Percentiles rank a stretch among this genome's conserved stretches.
These are phyloP conservation scores for Paramecium sonneborni DNA, from an alignment of 73 alveolate species.

Conservation along the genomic window DNA sequence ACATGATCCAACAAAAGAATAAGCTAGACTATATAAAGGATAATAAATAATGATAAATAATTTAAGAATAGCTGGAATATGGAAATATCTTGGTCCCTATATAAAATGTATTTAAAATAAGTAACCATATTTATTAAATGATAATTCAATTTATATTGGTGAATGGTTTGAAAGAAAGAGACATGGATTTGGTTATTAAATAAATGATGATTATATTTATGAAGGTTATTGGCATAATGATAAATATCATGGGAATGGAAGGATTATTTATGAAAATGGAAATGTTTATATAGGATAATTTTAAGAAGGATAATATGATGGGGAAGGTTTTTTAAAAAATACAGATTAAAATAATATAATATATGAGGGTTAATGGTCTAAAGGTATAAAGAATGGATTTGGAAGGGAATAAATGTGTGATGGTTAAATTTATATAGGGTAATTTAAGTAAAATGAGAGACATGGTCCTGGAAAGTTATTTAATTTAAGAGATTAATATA, in stretches of 20 bases:
- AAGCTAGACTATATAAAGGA: neutral
- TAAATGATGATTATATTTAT: conserved; percentile 78
- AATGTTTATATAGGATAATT: conserved; percentile 78
- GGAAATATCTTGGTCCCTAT: conserved; percentile 30
- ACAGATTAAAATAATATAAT: neutral
- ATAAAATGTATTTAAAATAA: neutral
- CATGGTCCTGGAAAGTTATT: conserved; percentile 56
- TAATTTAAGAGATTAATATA: conserved; percentile 61
- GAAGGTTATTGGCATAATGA: conserved; percentile 93
- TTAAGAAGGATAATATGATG: conserved; percentile 59
- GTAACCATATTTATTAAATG: neutral
- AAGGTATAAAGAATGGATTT: conserved; percentile 14
- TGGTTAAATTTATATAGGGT: neutral
- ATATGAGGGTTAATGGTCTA: conserved; percentile 42
- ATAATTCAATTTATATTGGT: conserved; percentile 26
- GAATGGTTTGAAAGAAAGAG: neutral
- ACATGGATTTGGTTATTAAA: neutral
- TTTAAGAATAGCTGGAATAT: neutral
- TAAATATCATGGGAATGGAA: conserved; percentile 86
- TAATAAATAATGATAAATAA: neutral
- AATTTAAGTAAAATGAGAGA: neutral
- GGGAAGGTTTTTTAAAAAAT: conserved; percentile 50
- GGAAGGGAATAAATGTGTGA: conserved; percentile 32
- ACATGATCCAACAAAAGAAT: neutral
- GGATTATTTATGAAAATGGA: conserved; percentile 84